Base-by-base conservation (phyloP, 768 basidiomycete genomes). In the Tylopilus subfusipes region DNA sequence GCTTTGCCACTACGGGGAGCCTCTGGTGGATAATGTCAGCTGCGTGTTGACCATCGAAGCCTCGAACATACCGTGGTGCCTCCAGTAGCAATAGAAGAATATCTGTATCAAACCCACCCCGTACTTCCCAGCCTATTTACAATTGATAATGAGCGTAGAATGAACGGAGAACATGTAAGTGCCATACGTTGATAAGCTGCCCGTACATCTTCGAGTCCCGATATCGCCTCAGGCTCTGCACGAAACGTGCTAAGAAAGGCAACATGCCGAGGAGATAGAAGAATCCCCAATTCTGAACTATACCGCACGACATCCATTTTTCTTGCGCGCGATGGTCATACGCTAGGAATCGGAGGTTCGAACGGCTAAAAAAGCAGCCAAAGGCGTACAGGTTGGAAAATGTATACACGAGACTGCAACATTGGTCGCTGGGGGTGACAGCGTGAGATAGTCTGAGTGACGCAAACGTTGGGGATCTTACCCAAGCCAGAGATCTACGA, bases 401-500 rank as follows among this genome's bases (percentile, higher is more conserved):
- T 0, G 86, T 80, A 71, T 88, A 95, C 7, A 78, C 71, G 39
- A 97, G 76, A 59, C 88, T 92, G 72, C 88, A 90, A 63, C 90
- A 80, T 60, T 92, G 89, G 63, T 93, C 91, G 14, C 89, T 91
- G 63, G 36, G 27, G 38, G 24, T 13, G 14, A 53, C 11, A 27
- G 21, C 13, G 44, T 64, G 52, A 65, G 54, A 55, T 22, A 18
- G 16, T 27, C 42, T 50, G 11, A 9, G 3, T 46, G 25, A 40
- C 30, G 24, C 10, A 42, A 39, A 22, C 11, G 4, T 45, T 34
- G 2, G 29, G 14, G 48, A 25, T 65, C 80, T 51, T 68, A 89
- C 88, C 89, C 91, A 67, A 93, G 77, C 91, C 91, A 93, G 82
- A 93, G 90, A 75, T 92, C 91, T 16, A 85, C 72, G 67, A 93